Base-by-base conservation (phyloP, 257 asterid species). In the Perilla frutescens region DNA sequence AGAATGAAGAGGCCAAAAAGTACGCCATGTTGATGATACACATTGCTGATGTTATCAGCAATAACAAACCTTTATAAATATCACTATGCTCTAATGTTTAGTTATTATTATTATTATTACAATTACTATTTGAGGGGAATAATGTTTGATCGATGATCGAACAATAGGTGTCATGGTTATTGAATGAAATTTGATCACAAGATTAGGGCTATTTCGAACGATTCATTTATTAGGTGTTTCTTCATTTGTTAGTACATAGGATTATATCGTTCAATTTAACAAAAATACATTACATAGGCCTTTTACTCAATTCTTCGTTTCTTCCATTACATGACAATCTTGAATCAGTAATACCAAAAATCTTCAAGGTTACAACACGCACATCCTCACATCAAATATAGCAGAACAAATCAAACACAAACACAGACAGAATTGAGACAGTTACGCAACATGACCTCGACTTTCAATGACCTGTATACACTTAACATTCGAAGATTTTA, bases 391-490 rank as follows among this genome's bases (percentile, higher is more conserved):
- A 40, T 11, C 43, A 20, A 20, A 26, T 37, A 37, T 8, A 66
- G 29, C 59, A 57, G 11, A 58, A 66, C 9, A 8, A 29, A 59
- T 34, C 43, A 62, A 71, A 56, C 43, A 4, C 3, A 40, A 39
- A 50, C 44, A n/a, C 8, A 48, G 5, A 48, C 54, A 48, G 26
- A 74, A 57, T 58, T 43, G 34, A 60, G 75, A 51, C 32, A 8
- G 32, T 49, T 26, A 4, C 15, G 14, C 8, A 53, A 36, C 67
- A 74, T 6, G 40, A 77, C 43, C 56, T 70, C 71, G 60, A 50
- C 74, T 65, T 58, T 62, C 67, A 79, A 53, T 66, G 39, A 55
- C 74, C 71, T 64, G 84, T 76, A 71, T 76, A 73, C 68, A 65
- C 53, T 20, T 59, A 73, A 62, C 39, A 62, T 62, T 39, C 76